Evolutionary conservation across 192 early-diverging fungal genomes (phyloP).

Genomic region (Entophlyctis luteolus): DNA sequence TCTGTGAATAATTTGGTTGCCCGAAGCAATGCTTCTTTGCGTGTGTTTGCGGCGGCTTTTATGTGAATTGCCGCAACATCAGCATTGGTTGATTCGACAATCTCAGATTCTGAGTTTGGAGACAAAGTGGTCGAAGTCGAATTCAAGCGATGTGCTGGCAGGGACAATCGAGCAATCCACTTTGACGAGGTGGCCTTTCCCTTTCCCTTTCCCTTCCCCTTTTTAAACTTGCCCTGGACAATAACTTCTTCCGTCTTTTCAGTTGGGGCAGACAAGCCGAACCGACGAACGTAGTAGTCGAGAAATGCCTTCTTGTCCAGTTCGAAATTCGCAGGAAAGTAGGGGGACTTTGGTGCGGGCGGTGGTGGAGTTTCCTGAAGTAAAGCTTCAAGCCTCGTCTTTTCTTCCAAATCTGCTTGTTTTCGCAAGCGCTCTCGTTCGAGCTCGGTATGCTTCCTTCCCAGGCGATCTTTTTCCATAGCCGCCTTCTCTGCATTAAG

Average conservation of each 20-base stretch:
- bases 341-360: not conserved
- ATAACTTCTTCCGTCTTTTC: not conserved
- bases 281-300: not conserved
- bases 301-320: not conserved
- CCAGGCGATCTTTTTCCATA: not conserved
- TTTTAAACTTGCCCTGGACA: not conserved
- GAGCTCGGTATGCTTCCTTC: not conserved
- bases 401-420: not conserved
- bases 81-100: not conserved
- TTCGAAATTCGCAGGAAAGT: not conserved
- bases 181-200: not conserved
- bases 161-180: not conserved
- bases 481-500: not conserved
- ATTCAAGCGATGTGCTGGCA: not conserved
- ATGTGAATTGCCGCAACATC: conserved; percentile 11
- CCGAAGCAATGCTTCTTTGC: conserved; percentile 15
- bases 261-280: not conserved
- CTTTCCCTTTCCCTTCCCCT: not conserved
- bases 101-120: conserved; percentile 6
- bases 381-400: not conserved
- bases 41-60: not conserved
- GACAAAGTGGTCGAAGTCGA: conserved; percentile 7
- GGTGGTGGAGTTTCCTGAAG: not conserved
- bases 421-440: not conserved
- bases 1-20: conserved; percentile 4